Evolutionary conservation across 2,329 filamentous ascomycete species (phyloP).

Genomic region (Volutella citrinella): DNA sequence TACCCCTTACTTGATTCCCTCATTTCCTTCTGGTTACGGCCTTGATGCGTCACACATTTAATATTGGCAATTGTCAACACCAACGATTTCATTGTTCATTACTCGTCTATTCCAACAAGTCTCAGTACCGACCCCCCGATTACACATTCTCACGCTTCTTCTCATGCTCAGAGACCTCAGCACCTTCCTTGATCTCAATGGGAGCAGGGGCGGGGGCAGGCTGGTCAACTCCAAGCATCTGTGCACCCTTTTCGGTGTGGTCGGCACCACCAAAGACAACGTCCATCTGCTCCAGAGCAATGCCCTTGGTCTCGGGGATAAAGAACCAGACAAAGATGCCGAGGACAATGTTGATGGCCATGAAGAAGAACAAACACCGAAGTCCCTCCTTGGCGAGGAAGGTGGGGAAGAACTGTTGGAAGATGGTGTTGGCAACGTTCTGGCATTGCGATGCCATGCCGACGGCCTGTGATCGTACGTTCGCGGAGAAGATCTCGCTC

Average conservation of each 20-base stretch:
- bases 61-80: too few relatives aligned
- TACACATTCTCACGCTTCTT: constrained; percentile 20
- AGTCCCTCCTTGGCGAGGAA: constrained; percentile 57
- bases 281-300: constrained; percentile 63
- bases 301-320: constrained; percentile 49
- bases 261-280: constrained; percentile 48
- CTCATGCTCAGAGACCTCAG: constrained; percentile 20
- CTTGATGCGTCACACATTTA: too few relatives aligned
- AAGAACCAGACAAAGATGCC: constrained; percentile 48
- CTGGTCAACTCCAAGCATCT: constrained; percentile 21
- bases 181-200: constrained; percentile 20
- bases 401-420: constrained; percentile 68
- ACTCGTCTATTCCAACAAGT: too few relatives aligned
- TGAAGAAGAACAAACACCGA: constrained; percentile 36
- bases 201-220: constrained; percentile 5
- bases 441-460: constrained; percentile 62
- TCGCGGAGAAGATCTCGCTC: constrained; percentile 67
- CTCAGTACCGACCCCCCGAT: too few relatives aligned
- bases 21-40: too few relatives aligned
- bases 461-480: constrained; percentile 68
- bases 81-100: too few relatives aligned
- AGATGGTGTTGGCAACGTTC: constrained; percentile 64
- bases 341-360: constrained; percentile 41
- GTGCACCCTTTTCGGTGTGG: constrained; percentile 26
- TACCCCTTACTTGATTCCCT: too few relatives aligned